A percentile compares a stretch with the other conserved stretches of the same genome.
Evolutionary conservation across 352 stramenopile genomes (phyloP).

Genomic region (Phytophthora citricola): DNA sequence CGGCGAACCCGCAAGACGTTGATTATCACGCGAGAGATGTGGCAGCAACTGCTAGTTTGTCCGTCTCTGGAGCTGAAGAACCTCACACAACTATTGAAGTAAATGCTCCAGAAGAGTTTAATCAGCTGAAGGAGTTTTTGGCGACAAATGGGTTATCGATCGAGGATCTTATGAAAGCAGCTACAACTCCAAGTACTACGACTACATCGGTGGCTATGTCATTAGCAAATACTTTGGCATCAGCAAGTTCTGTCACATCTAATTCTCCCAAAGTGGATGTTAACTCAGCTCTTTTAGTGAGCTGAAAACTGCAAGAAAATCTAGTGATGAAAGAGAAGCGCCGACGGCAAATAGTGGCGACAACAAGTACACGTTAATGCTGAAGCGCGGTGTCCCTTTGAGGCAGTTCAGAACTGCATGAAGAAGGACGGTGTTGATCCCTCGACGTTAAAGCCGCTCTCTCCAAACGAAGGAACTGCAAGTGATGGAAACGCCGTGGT

Average conservation of each 20-base stretch:
- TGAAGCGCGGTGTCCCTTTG: slow-evolving; percentile 71
- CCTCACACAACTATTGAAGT: not conserved
- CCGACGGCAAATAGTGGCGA: slow-evolving; percentile 8
- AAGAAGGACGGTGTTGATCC: slow-evolving; percentile 64
- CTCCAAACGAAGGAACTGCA: not conserved
- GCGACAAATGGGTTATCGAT: slow-evolving; percentile 67
- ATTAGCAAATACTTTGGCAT: slow-evolving; percentile 19
- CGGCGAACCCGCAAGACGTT: slow-evolving; percentile 38
- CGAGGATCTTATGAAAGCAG: slow-evolving; percentile 73
- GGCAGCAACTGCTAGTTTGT: slow-evolving; percentile 2
- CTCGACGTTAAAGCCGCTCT: slow-evolving; percentile 35
- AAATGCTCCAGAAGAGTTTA: slow-evolving; percentile 44
- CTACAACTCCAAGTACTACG: slow-evolving; percentile 52
- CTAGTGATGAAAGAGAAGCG: slow-evolving; percentile 10
- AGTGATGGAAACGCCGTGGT: not conserved
- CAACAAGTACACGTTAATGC: slow-evolving; percentile 71
- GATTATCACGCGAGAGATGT: slow-evolving; percentile 7
- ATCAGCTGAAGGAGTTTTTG: slow-evolving; percentile 72
- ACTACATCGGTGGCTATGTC: slow-evolving; percentile 27
- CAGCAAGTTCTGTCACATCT: slow-evolving; percentile 1
- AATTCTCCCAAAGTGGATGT: slow-evolving; percentile 16
- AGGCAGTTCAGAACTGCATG: slow-evolving; percentile 81
- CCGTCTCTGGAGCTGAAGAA: slow-evolving; percentile 13
- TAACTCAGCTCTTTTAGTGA: slow-evolving; percentile 28
- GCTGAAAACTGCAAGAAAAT: slow-evolving; percentile 15